Conservation (phyloP, 331 rosid species). For the Spiraea crenata region DNA sequence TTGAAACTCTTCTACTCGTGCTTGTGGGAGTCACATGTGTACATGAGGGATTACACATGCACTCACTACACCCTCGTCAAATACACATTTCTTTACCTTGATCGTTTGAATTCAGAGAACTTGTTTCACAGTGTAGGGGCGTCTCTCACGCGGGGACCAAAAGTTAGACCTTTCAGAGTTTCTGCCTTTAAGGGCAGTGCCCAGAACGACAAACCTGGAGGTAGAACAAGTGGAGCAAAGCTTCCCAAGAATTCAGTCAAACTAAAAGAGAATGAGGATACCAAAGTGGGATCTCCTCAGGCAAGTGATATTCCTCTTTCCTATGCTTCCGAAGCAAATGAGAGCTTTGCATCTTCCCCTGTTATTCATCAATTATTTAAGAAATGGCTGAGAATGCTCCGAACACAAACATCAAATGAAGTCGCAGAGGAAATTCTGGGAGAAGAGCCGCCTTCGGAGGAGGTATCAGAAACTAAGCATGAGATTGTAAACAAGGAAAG, state of each 20-base stretch:
- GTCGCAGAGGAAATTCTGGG: constrained; percentile 49
- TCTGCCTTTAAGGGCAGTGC: constrained; percentile 76
- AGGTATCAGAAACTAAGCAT: constrained; percentile 38
- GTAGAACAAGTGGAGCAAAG: constrained; percentile 53
- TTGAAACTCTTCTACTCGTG: constrained; percentile 11
- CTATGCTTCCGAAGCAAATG: constrained; percentile 56
- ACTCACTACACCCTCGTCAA: neutral
- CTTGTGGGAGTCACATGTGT: constrained; percentile 3
- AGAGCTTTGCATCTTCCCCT: constrained; percentile 50
- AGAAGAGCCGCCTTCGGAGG: constrained; percentile 45
- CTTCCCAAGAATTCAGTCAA: constrained; percentile 52
- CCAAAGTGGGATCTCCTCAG: constrained; percentile 48
- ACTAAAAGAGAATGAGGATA: constrained; percentile 57
- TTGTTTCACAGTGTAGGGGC: constrained; percentile 86
- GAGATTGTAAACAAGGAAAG: constrained; percentile 40
- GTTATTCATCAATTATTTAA: constrained; percentile 60
- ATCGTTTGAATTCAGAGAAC: constrained; percentile 34
- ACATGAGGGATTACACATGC: constrained; percentile 3
- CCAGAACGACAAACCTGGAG: constrained; percentile 46
- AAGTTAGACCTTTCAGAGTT: constrained; percentile 49
- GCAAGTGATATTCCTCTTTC: constrained; percentile 59
- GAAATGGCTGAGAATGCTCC: constrained; percentile 66
- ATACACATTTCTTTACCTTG: constrained; percentile 12
- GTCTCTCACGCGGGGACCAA: constrained; percentile 52
- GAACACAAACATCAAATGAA: constrained; percentile 52